These are phyloP conservation scores for Candolleomyces efflorescens DNA, from an alignment of 768 basidiomycete species.

Conservation along the genomic window DNA sequence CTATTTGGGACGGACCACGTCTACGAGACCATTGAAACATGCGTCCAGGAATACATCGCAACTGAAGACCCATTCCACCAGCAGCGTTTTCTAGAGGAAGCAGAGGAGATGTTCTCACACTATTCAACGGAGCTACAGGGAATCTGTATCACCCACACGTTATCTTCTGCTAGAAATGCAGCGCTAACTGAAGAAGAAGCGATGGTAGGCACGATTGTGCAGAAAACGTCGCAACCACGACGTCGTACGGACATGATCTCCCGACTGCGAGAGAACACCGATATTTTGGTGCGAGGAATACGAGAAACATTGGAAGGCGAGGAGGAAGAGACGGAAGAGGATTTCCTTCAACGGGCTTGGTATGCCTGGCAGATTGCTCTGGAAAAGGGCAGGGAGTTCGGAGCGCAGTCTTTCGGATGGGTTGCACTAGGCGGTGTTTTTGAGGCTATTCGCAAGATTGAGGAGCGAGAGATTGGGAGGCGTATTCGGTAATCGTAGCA, in stretches of 20 bases:
- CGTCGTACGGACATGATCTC: conserved; percentile 50
- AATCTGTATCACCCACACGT: conserved; percentile 43
- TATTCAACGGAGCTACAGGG: conserved; percentile 45
- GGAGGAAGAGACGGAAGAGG: conserved; percentile 33
- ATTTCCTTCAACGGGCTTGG: conserved; percentile 48
- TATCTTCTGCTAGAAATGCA: conserved; percentile 37
- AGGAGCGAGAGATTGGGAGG: conserved; percentile 24
- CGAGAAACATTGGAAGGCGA: conserved; percentile 49
- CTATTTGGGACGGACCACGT: neutral
- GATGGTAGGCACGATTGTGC: conserved; percentile 60
- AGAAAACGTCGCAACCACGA: conserved; percentile 56
- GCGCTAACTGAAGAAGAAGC: conserved; percentile 61
- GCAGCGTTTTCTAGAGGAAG: conserved; percentile 17
- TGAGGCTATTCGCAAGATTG: conserved; percentile 45
- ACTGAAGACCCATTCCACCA: conserved; percentile 18
- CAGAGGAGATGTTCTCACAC: conserved; percentile 29
- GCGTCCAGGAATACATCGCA: conserved; percentile 29
- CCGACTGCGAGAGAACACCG: conserved; percentile 51
- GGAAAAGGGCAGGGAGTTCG: conserved; percentile 36
- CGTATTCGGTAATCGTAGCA: conserved; percentile 1
- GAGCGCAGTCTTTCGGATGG: conserved; percentile 61
- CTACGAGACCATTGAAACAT: conserved; percentile 15
- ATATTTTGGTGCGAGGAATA: conserved; percentile 45
- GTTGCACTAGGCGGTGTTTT: conserved; percentile 55
- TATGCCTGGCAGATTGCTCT: conserved; percentile 48